Base-by-base conservation (phyloP, 2,329 filamentous ascomycete genomes). In the Aspergillus brasiliensis region DNA sequence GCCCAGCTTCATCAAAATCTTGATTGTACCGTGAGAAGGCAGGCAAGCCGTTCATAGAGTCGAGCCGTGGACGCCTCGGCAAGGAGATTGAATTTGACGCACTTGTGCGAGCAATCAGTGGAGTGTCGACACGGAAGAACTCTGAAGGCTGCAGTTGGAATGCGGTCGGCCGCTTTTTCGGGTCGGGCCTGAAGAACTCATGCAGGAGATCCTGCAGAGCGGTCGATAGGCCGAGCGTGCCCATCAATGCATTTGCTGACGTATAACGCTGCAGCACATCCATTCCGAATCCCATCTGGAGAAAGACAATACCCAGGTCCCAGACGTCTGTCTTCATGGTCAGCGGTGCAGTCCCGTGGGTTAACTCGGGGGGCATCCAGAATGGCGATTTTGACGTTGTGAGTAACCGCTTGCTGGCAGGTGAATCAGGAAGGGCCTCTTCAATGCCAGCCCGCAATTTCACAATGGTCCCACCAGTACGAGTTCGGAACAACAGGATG, bases 241-340 rank as follows among this genome's bases (percentile, higher is more conserved):
- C 87, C 72, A 91, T 88, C 54, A 97, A 77, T 44, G 87, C 86
- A 58, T 84, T 86, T 1, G 94, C 93, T 0, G 92, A 96, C 15
- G 88, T 88, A 74, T 95, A 94, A 60, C 88, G 90, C 60, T 89
- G 83, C 17, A 90, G 82, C 6, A 92, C 85, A 65, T 92, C 87
- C 34, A 92, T 82, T 2, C 95, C 95, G 73, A 97, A 94, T 3
- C 95, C 85, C 92, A 98, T 97, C 73, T 99, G 94, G 40, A 97
- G 77, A 67, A 97, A 91, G 5, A 97, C 85, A 28, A 97, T 86
- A 4, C 95, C 95, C 69, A 99, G 87, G 66, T 97, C 91, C 95
- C 95, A 99, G 8, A 98, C 86, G 73, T 98, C 95, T 0, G 92
- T 91, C 74, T 97, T 97, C 69, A 77, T 89, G 82, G 74, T 89